A percentile compares a stretch with the other conserved stretches of the same genome.
Evolutionary conservation across 2,329 filamentous ascomycete genomes (phyloP).

Genomic region (Botryotinia narcissicola): DNA sequence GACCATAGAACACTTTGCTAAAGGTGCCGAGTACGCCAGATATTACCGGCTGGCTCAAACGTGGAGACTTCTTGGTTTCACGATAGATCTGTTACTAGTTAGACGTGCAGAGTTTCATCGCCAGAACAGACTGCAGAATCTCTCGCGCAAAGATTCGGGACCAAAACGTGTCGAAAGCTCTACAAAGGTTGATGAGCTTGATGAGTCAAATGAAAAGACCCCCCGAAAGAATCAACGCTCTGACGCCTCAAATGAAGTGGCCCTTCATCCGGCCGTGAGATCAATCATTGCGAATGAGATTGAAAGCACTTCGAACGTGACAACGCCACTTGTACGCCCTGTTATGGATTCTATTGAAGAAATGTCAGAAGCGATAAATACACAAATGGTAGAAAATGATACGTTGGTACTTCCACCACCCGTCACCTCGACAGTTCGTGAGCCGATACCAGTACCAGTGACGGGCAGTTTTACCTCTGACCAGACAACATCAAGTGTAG

Average conservation of each 20-base stretch:
- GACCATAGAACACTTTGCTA: slow-evolving; percentile 57
- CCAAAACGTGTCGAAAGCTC: slow-evolving; percentile 26
- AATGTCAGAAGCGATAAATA: slow-evolving; percentile 31
- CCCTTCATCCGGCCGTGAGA: slow-evolving; percentile 25
- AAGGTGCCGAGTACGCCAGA: slow-evolving; percentile 54
- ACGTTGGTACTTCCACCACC: slow-evolving; percentile 33
- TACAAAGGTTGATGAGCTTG: slow-evolving; percentile 5
- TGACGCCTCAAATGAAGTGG: slow-evolving; percentile 23
- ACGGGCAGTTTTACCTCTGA: slow-evolving; percentile 24
- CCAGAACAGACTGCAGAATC: slow-evolving; percentile 44
- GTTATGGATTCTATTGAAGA: slow-evolving; percentile 39
- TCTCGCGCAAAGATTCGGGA: slow-evolving; percentile 31
- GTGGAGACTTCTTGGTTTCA: slow-evolving; percentile 60
- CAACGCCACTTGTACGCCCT: slow-evolving; percentile 58
- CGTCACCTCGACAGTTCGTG: slow-evolving; percentile 29
- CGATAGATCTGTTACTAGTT: slow-evolving; percentile 52
- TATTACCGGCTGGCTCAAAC: slow-evolving; percentile 62
- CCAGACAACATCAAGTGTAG: slow-evolving; percentile 37
- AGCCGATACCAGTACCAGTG: slow-evolving; percentile 34
- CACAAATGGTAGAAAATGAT: slow-evolving; percentile 38
- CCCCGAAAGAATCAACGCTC: slow-evolving; percentile 28
- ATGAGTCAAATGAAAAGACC: slow-evolving; percentile 30
- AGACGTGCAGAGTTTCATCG: slow-evolving; percentile 58
- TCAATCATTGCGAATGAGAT: slow-evolving; percentile 44
- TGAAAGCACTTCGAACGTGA: slow-evolving; percentile 61